A percentile compares a stretch with the other conserved stretches of the same genome.
Conservation (phyloP, 768 basidiomycete species). For the Suillus clintonianus region DNA sequence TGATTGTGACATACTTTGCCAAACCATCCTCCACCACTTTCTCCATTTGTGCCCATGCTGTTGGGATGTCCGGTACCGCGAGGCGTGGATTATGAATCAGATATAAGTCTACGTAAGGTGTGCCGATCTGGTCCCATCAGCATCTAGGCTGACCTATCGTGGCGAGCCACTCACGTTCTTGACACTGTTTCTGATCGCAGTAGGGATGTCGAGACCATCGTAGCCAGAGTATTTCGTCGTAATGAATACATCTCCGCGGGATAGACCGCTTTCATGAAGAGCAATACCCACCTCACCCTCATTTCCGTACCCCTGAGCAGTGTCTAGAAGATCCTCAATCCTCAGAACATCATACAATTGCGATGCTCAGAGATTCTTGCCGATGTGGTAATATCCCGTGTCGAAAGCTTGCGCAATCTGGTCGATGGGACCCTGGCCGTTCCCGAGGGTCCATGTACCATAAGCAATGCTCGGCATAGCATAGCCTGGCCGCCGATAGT, state of each 20-base stretch:
- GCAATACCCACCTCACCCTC: constrained; percentile 47
- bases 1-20: constrained; percentile 44
- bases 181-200: constrained; percentile 58
- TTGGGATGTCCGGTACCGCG: constrained; percentile 59
- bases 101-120: constrained; percentile 70
- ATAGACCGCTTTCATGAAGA: constrained; percentile 53
- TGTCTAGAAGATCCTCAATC: constrained; percentile 39
- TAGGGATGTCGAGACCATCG: constrained; percentile 51
- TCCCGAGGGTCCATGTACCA: constrained; percentile 67
- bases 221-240: constrained; percentile 66
- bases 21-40: constrained; percentile 55
- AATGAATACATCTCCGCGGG: constrained; percentile 59
- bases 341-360: background rate
- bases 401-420: constrained; percentile 64
- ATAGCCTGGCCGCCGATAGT: constrained; percentile 42
- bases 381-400: constrained; percentile 63
- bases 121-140: constrained; percentile 48
- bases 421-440: constrained; percentile 51
- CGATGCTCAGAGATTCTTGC: constrained; percentile 33
- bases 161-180: constrained; percentile 45
- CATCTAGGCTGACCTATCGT: background rate
- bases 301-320: constrained; percentile 62
- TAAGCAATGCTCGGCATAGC: constrained; percentile 53
- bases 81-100: constrained; percentile 62
- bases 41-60: constrained; percentile 66